Percentiles rank a stretch among this genome's conserved stretches.
Evolutionary conservation across 352 stramenopile genomes (phyloP).

Genomic region (Phytophthora capsici): DNA sequence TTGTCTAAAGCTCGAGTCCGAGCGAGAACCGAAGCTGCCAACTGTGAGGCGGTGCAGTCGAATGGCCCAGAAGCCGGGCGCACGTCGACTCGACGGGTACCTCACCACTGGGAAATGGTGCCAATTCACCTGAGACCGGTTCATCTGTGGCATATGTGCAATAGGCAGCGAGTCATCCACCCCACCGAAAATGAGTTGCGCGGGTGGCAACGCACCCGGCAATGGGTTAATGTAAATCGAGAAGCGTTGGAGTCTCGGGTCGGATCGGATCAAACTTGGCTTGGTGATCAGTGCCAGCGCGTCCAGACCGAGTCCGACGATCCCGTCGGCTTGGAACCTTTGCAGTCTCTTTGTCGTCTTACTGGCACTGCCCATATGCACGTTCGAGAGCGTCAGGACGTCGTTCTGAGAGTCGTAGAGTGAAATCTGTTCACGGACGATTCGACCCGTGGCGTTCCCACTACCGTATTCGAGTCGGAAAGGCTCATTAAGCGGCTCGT

Average conservation of each 20-base stretch:
- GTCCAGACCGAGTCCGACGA: slow-evolving; percentile 66
- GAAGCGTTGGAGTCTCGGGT: slow-evolving; percentile 45
- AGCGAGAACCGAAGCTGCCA: slow-evolving; percentile 3
- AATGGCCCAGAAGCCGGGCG: slow-evolving; percentile 69
- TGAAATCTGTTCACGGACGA: slow-evolving; percentile 58
- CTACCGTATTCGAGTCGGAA: slow-evolving; percentile 78
- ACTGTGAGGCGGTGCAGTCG: slow-evolving; percentile 45
- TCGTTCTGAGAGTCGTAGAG: slow-evolving; percentile 26
- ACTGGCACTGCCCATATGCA: slow-evolving; percentile 59
- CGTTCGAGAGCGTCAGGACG: slow-evolving; percentile 35
- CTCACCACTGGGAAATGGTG: slow-evolving; percentile 56
- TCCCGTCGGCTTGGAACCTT: slow-evolving; percentile 66
- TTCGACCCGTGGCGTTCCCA: slow-evolving; percentile 50
- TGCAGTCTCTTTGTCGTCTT: slow-evolving; percentile 53
- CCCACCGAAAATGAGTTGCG: slow-evolving; percentile 69
- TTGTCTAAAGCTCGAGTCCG: slow-evolving; percentile 9
- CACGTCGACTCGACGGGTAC: slow-evolving; percentile 39
- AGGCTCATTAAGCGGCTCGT: slow-evolving; percentile 28
- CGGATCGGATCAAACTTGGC: slow-evolving; percentile 44
- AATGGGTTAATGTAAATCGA: slow-evolving; percentile 76
- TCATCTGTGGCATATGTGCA: slow-evolving; percentile 9
- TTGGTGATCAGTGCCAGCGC: slow-evolving; percentile 64
- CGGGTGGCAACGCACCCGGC: slow-evolving; percentile 41
- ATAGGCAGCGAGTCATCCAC: slow-evolving; percentile 49
- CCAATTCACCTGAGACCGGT: slow-evolving; percentile 37